A percentile compares a stretch with the other conserved stretches of the same genome.
These are phyloP conservation scores for Phytophthora vignae DNA, from an alignment of 352 stramenopile genomes.

Conservation along the genomic window DNA sequence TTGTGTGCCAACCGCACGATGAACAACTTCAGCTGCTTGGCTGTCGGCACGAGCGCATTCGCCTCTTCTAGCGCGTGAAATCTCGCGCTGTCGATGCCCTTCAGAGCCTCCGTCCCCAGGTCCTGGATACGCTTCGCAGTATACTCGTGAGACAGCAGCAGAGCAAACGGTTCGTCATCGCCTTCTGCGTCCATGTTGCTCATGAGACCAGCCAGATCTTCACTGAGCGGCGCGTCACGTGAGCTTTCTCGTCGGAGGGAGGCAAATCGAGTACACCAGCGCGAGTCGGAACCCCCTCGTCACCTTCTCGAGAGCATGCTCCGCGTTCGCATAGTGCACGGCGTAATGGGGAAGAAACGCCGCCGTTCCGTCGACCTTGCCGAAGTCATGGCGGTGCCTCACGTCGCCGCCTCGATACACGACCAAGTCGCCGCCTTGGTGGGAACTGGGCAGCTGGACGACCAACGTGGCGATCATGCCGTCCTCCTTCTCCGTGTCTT, in stretches of 20 bases:
- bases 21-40: constrained; percentile 18
- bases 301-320: constrained; percentile 26
- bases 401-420: constrained; percentile 9
- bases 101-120: constrained; percentile 20
- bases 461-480: constrained; percentile 58
- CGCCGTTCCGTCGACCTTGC: constrained; percentile 16
- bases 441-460: constrained; percentile 37
- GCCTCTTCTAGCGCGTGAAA: constrained; percentile 13
- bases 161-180: constrained; percentile 42
- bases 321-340: constrained; percentile 31
- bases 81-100: constrained; percentile 24
- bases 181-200: constrained; percentile 36
- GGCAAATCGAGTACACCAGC: constrained; percentile 29
- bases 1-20: constrained; percentile 20
- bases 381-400: constrained; percentile 23
- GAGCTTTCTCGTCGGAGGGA: constrained; percentile 14
- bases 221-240: neutral
- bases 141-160: constrained; percentile 32
- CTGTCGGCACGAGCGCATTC: neutral
- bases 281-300: constrained; percentile 29
- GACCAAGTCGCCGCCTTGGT: constrained; percentile 16
- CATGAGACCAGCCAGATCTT: constrained; percentile 27
- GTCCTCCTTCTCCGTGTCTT: constrained; percentile 56
- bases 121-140: constrained; percentile 20
- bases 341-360: constrained; percentile 23